Base-by-base conservation (phyloP, 192 early-diverging fungal genomes). In the Coemansia nantahalensis region DNA sequence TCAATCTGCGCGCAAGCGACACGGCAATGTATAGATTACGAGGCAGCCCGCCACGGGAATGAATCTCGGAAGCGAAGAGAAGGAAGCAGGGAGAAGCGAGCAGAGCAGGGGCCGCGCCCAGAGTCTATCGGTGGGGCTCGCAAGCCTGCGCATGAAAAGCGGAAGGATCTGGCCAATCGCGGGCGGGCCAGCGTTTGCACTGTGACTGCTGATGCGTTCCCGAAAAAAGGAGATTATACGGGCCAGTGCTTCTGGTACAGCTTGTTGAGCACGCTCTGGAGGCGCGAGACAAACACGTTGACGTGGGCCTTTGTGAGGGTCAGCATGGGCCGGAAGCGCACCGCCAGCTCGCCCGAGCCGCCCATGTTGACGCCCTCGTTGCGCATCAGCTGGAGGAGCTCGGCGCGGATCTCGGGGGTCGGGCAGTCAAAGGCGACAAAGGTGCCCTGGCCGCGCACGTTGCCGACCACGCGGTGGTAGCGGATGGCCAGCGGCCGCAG, bases 391-490 rank as follows among this genome's bases (percentile, higher is more conserved):
- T 61, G 39, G 42, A 88, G 61, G 43, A 87, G 65, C 48, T 59
- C 48, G 26, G 84, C 72, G 16, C 86, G 78, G 16, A 70, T 28
- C 33, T 72, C 62, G 0, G 77, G 30, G 5, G 59, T 68, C 0
- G 73, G 65, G 32, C 84, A 72, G 73, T 87, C 85, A 68, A 89
- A 89, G 4, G 86, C 86, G 58, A 89, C 35, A 33, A 89, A 84
- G 3, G 83, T 80, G 35, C 87, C 85, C 42, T 77, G 56, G 17
- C 85, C 85, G 24, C 87, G 80, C 19, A 89, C 72, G 6, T 74
- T 78, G n/a, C 57, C 39, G 22, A 89, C 41, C 14, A 65, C 31
- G 14, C 50, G 38, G 48, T 72, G 77, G 49, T 80, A 79, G 42
- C 72, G 68, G 5, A 53, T 46, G n/a, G 78, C 65, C 40, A 88